Conservation (phyloP, 768 basidiomycete species). For the Naganishia kalamii region DNA sequence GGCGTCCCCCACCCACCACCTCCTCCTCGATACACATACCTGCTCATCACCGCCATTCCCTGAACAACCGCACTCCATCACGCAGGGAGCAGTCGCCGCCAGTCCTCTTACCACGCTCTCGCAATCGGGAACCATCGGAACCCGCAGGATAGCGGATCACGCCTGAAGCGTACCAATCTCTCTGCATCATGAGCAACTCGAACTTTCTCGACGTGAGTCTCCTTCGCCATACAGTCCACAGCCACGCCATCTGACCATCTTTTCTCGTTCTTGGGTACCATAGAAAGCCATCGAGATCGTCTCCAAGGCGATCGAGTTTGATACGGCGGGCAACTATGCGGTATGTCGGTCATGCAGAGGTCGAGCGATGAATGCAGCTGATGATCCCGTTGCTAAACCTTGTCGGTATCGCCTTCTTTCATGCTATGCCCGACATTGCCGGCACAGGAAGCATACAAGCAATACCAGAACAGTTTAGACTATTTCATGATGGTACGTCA, state of each 20-base stretch:
- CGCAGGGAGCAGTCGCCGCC: too few species aligned
- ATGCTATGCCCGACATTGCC: not conserved
- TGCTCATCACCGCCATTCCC: too few species aligned
- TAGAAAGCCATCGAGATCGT: slow-evolving; percentile 84
- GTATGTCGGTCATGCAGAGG: slow-evolving; percentile 30
- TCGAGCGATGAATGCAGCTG: not conserved
- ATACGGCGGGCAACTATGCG: slow-evolving; percentile 83
- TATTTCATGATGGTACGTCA: slow-evolving; percentile 86
- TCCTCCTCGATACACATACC: too few species aligned
- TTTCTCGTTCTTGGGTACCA: not conserved
- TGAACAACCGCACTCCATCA: too few species aligned
- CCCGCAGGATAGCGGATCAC: too few species aligned
- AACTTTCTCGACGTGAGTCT: slow-evolving; percentile 47
- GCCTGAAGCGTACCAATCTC: too few species aligned
- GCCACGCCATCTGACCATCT: slow-evolving; percentile 14
- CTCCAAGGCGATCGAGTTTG: slow-evolving; percentile 85
- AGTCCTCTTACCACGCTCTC: too few species aligned
- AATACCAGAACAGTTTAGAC: slow-evolving; percentile 89
- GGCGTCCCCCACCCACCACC: too few species aligned
- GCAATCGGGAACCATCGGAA: too few species aligned
- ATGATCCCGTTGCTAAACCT: not conserved
- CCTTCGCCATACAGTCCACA: slow-evolving; percentile 10
- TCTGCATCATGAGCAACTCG: slow-evolving; percentile 29
- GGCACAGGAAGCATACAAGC: slow-evolving; percentile 75
- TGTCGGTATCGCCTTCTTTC: not conserved